Evolutionary conservation across 148 eudicot genomes (phyloP).

Genomic region (Camellia japonica): DNA sequence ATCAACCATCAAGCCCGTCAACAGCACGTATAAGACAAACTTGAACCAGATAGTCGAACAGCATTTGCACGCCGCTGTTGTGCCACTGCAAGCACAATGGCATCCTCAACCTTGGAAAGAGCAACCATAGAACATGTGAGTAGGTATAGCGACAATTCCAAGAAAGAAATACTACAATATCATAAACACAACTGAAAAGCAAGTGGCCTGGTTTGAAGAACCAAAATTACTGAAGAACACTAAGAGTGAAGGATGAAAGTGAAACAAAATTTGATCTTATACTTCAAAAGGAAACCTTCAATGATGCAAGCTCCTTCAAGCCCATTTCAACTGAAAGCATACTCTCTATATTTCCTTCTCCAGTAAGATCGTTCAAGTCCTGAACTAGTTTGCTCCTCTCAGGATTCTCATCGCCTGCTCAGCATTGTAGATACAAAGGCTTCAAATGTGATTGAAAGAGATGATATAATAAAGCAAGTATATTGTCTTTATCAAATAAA

Average conservation of each 20-base stretch:
- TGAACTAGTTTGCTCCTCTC: slow-evolving; percentile 58
- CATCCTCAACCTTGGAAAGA: slow-evolving; percentile 67
- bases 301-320: slow-evolving; percentile 77
- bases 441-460: background rate
- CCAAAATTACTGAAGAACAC: background rate
- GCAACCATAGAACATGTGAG: background rate
- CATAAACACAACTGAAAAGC: background rate
- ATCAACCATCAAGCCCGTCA: background rate
- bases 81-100: slow-evolving; percentile 67
- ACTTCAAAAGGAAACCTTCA: slow-evolving; percentile 48
- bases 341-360: slow-evolving; percentile 85
- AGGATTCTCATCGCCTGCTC: slow-evolving; percentile 46
- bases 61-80: slow-evolving; percentile 23
- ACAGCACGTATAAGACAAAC: background rate
- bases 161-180: background rate
- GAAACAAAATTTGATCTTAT: background rate
- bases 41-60: slow-evolving; percentile 3
- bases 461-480: background rate
- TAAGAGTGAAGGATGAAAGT: background rate
- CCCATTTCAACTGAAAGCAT: slow-evolving; percentile 97
- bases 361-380: slow-evolving; percentile 73
- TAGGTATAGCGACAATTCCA: background rate
- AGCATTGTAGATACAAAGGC: background rate
- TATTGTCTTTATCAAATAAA: background rate
- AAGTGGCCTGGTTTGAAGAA: background rate